phyloP scores from a whole-genome alignment of 1,284 basidiomycete species.

The Somion occarium region DNA sequence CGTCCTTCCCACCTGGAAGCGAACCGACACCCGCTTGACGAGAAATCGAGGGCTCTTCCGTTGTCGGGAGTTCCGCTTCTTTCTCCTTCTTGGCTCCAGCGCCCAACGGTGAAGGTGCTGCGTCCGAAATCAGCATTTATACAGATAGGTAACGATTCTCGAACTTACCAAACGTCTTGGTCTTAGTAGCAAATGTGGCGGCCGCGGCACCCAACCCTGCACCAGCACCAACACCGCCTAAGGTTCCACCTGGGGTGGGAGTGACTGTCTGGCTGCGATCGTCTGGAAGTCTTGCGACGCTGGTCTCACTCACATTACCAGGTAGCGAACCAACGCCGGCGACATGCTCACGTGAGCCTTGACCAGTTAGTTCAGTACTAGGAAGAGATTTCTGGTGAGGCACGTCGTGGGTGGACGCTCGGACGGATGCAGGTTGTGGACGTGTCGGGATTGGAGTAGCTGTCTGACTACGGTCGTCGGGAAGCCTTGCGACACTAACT shows the following conservation, averaged over 20 bases:
- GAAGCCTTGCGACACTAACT: conserved; percentile 34
- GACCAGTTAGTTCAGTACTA: conserved; percentile 25
- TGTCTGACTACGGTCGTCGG: conserved; percentile 27
- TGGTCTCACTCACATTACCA: conserved; percentile 20
- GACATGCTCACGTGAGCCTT: conserved; percentile 21
- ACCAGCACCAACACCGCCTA: neutral
- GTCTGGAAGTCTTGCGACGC: conserved; percentile 25
- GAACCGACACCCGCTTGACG: conserved; percentile 39
- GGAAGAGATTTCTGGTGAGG: conserved; percentile 24
- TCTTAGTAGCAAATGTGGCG: neutral
- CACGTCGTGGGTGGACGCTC: conserved; percentile 23
- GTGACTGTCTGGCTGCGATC: conserved; percentile 12
- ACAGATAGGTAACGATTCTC: too few relatives aligned
- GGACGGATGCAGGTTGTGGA: conserved; percentile 17
- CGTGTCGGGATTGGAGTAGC: conserved; percentile 12
- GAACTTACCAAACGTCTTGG: too few relatives aligned
- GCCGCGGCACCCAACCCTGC: neutral
- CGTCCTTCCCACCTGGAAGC: conserved; percentile 31
- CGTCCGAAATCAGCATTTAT: too few relatives aligned
- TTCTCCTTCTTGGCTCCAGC: neutral
- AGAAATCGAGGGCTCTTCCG: neutral
- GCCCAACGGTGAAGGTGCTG: neutral
- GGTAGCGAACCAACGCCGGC: conserved; percentile 29
- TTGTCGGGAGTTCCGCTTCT: neutral
- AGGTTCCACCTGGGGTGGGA: conserved; percentile 14